Conservation (phyloP, 164 flowering plant species). For the Echeveria elegans region DNA sequence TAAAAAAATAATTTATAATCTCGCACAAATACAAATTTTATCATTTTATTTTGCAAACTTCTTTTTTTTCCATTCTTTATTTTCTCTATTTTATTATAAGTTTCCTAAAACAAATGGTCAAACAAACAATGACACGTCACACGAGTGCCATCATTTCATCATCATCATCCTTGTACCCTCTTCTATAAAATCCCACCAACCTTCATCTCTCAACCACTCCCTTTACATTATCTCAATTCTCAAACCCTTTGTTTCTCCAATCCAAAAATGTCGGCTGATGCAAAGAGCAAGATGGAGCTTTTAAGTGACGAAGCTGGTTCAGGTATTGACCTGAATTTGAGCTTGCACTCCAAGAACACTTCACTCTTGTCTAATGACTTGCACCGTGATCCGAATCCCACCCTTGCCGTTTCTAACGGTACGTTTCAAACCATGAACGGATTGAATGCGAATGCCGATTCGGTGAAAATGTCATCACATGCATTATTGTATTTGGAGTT, state of each 20-base stretch:
- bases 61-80: background rate
- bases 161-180: background rate
- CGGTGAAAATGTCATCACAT: background rate
- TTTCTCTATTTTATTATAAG: background rate
- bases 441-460: no score
- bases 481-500: background rate
- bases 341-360: background rate
- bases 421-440: background rate
- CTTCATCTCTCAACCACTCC: background rate
- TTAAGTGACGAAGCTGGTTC: background rate
- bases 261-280: background rate
- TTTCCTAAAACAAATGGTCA: background rate
- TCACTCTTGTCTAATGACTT: background rate
- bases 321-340: background rate
- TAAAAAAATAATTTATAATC: background rate
- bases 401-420: background rate
- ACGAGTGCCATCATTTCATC: constrained; percentile 2
- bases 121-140: background rate
- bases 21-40: background rate
- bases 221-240: background rate
- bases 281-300: background rate
- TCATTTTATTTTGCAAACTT: background rate
- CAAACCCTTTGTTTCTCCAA: background rate
- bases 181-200: constrained; percentile 1
- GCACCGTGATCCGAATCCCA: background rate